Evolutionary conservation across 108 stramenopile species (phyloP).

Genomic region (Cyclotella atomus): DNA sequence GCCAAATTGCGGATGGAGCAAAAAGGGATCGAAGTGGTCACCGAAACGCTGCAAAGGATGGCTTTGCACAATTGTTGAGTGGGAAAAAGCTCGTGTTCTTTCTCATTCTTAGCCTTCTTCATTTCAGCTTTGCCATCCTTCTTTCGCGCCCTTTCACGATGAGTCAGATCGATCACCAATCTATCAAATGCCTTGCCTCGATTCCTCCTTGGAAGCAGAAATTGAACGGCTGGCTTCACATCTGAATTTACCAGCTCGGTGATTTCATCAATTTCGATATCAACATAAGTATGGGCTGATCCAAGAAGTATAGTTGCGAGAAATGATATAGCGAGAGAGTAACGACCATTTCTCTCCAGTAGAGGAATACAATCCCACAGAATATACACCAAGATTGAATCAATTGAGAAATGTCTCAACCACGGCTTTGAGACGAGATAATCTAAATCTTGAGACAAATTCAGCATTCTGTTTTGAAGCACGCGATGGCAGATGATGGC

Average conservation of each 20-base stretch:
- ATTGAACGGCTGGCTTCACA: conserved; percentile 19
- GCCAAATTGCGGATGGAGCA: conserved; percentile 64
- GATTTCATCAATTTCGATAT: neutral
- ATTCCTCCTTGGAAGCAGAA: conserved; percentile 64
- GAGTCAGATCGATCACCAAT: conserved; percentile 71
- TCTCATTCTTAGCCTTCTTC: neutral
- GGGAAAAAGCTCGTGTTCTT: conserved; percentile 28
- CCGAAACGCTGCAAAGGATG: conserved; percentile 9
- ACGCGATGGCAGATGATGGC: conserved; percentile 53
- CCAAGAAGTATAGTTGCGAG: conserved; percentile 54
- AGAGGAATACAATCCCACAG: conserved; percentile 79
- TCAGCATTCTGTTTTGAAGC: conserved; percentile 40
- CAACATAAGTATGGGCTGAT: neutral
- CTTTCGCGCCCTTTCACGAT: conserved; percentile 39
- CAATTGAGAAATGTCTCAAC: conserved; percentile 84
- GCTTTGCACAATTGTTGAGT: conserved; percentile 26
- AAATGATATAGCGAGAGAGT: conserved; percentile 44
- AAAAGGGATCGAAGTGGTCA: conserved; percentile 67
- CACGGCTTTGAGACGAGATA: conserved; percentile 54
- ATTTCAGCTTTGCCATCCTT: conserved; percentile 23
- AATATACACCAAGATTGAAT: conserved; percentile 70
- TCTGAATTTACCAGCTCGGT: conserved; percentile 5
- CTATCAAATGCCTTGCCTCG: conserved; percentile 85
- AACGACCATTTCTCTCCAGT: conserved; percentile 65
- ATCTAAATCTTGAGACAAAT: conserved; percentile 9